A percentile compares a stretch with the other conserved stretches of the same genome.
Conservation (phyloP, 495 filamentous ascomycete genomes). For the Xanthoparmelia taractica region DNA sequence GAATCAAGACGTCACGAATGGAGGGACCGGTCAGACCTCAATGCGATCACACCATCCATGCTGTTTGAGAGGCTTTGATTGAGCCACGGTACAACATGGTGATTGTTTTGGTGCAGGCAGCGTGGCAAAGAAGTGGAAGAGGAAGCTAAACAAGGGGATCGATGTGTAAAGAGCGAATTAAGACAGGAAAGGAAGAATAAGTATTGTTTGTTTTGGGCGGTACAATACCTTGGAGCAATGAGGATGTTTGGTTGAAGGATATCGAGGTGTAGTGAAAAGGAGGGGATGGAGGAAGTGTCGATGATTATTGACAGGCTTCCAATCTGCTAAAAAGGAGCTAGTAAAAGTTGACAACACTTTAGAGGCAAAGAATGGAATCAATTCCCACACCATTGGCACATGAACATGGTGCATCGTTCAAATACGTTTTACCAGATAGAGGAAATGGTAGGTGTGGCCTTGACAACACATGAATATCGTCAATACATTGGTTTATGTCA, state of each 20-base stretch:
- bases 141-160: neutral
- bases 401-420: neutral
- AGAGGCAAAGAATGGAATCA: neutral
- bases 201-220: neutral
- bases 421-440: neutral
- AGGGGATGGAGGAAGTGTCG: neutral
- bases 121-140: neutral
- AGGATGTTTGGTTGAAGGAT: neutral
- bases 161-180: neutral
- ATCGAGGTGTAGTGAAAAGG: neutral
- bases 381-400: neutral
- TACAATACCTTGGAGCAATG: neutral
- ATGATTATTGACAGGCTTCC: neutral
- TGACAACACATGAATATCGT: neutral
- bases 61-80: neutral
- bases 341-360: neutral
- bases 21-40: conserved; percentile 1
- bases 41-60: neutral
- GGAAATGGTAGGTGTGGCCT: neutral
- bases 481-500: neutral
- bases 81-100: neutral
- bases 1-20: neutral
- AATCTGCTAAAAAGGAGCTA: neutral
- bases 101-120: neutral
- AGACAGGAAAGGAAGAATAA: neutral